Evolutionary conservation across 306 rosid genomes (phyloP), one percentile per base, ranked within the genome.

Genomic region (Vigna hirtella): DNA sequence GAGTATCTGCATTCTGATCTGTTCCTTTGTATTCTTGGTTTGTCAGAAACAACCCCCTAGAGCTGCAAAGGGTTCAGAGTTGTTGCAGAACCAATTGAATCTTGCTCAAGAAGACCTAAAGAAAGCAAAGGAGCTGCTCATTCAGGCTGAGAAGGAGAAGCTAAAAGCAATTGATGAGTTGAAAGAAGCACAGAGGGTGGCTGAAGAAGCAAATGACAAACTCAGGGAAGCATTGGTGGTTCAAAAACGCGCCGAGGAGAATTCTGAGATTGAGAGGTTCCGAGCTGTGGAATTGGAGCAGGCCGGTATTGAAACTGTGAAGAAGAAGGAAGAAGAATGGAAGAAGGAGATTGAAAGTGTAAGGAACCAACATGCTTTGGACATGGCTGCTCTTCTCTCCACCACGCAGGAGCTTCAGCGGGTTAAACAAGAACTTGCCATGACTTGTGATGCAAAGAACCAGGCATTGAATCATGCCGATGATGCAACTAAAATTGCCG

Each of bases 241-340:
- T 42, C 96, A 86, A 64, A 93, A 88, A 78, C 89, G 82, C 49
- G 99, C 98, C 0, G 93, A 95, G 80, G 96, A 92, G 78, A 74
- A 86, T 76, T 91, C 96, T 20, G 99, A 95, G 89, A 91, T 95
- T 10, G 99, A 91, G 80, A 95, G 86, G 85, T 95, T 95, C 66
- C 89, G 97, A 63, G 93, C 96, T n/a, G 88, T 95, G 18, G 99
- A 95, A 83, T 77, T 93, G 93, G 97, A 95, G 77, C 96, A 95
- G 84, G 93, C 91, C 13, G 93, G 97, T 79, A 87, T 95, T 73
- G 98, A 92, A 79, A 87, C 88, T 38, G 86, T 87, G 24, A 90
- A 91, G 79, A 91, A 89, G 87, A 95, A 91, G 85, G 99, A 95
- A 78, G 96, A 79, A 72, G 97, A 92, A 84, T 90, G 98, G 93